These are phyloP conservation scores for Setaria italica DNA, from an alignment of 202 grass and related monocot species.

Conservation along the genomic window DNA sequence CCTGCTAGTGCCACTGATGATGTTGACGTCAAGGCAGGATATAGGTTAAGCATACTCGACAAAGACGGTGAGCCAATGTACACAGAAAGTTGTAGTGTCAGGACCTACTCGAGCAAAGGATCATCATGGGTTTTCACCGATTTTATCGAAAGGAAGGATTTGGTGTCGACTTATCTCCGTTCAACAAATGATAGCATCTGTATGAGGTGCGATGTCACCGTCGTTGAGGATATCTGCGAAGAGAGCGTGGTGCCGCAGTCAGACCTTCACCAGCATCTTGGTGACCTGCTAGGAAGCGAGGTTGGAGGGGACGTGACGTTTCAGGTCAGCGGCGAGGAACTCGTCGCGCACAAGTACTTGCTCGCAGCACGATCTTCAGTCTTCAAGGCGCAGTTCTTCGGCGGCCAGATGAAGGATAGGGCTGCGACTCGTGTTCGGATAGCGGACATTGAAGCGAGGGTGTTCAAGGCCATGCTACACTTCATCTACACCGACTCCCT, in stretches of 20 bases:
- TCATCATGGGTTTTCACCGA: too few species aligned
- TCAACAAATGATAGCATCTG: neutral
- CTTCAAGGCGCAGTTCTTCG: slow-evolving; percentile 31
- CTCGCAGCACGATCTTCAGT: neutral
- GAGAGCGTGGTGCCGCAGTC: neutral
- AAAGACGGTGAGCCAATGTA: too few species aligned
- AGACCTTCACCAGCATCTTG: neutral
- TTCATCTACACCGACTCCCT: slow-evolving; percentile 32
- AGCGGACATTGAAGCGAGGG: neutral
- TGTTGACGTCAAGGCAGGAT: too few species aligned
- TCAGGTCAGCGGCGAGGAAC: neutral
- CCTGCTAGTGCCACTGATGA: too few species aligned
- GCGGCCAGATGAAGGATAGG: neutral
- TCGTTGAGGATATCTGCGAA: neutral
- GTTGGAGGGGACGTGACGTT: slow-evolving; percentile 17
- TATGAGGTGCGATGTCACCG: slow-evolving; percentile 29
- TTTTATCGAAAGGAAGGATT: too few species aligned
- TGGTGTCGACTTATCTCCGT: too few species aligned
- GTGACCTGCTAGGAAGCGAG: neutral
- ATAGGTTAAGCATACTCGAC: too few species aligned
- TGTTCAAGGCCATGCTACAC: slow-evolving; percentile 30
- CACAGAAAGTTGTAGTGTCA: too few species aligned
- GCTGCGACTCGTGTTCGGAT: neutral
- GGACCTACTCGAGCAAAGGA: too few species aligned
- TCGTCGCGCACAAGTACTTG: neutral